Evolutionary conservation across 2,329 filamentous ascomycete species (phyloP), one percentile per base, ranked within the genome.

Genomic region (Xylariales sp.): DNA sequence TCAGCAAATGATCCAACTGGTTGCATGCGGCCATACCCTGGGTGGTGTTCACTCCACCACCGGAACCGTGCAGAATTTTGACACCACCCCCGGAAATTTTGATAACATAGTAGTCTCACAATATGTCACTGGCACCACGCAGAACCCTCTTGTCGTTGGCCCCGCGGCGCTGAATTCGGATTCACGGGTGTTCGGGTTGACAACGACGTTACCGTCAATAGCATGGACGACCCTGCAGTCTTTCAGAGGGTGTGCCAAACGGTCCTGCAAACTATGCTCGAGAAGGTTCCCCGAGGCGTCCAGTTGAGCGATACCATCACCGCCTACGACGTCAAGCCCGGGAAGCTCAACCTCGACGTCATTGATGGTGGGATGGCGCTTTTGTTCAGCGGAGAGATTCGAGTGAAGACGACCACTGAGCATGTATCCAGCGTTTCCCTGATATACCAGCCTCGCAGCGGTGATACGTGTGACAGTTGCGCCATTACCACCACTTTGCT

Each of bases 41-140:
- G 78, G 78, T 16, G 73, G 76, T 13, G 77, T 81, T 6, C 78
- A 82, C n/a, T n/a, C n/a, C n/a, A n/a, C n/a, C n/a, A n/a, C n/a
- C n/a, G n/a, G n/a, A n/a, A n/a, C n/a, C n/a, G n/a, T n/a, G n/a
- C n/a, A n/a, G n/a, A n/a, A n/a, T n/a, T n/a, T n/a, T n/a, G n/a
- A n/a, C n/a, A n/a, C n/a, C n/a, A n/a, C n/a, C n/a, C n/a, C n/a
- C n/a, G n/a, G n/a, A n/a, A n/a, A n/a, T n/a, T 81, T 78, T 41
- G 78, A 82, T 52, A 76, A 76, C 49, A 69, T 64, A 31, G 61
- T 81, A 29, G 72, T 75, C 12, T 71, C 69, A 16, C 75, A 81
- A 48, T 82, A 78, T 44, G 53, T 81, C 6, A 58, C 61, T 35
- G 71, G 72, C 10, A 73, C 61, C 17, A 76, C 75, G 8, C 65